Percentiles rank a stretch among this genome's conserved stretches.
Evolutionary conservation across 169 alveolate species (phyloP).

Genomic region (Theileria annulata): DNA sequence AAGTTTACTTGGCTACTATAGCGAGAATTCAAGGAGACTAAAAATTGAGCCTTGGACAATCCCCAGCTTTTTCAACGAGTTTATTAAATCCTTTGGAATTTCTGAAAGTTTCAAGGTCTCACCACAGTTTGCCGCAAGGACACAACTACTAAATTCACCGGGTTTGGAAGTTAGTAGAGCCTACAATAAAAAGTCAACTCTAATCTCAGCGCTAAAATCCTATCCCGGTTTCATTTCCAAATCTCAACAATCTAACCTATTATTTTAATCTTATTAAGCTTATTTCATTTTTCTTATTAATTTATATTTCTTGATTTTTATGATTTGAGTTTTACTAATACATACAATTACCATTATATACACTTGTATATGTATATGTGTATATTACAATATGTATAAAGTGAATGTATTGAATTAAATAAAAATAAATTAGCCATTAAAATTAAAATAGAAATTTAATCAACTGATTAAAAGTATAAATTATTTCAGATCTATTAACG

Average conservation of each 20-base stretch:
- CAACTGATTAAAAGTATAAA: slow-evolving; percentile 24
- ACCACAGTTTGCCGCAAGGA: slow-evolving; percentile 61
- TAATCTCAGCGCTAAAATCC: slow-evolving; percentile 50
- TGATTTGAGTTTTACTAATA: neutral
- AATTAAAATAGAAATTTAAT: slow-evolving; percentile 18
- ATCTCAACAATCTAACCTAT: slow-evolving; percentile 9
- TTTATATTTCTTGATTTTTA: neutral
- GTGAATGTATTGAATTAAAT: neutral
- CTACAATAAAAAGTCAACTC: slow-evolving; percentile 33
- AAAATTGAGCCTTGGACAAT: slow-evolving; percentile 63
- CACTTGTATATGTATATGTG: neutral
- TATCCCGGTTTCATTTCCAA: slow-evolving; percentile 55
- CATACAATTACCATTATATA: neutral
- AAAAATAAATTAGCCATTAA: neutral
- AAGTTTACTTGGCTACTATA: slow-evolving; percentile 50
- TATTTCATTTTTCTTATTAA: slow-evolving; percentile 4
- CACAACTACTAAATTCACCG: slow-evolving; percentile 60
- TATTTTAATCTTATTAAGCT: neutral
- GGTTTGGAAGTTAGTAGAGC: slow-evolving; percentile 39
- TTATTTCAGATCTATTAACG: slow-evolving; percentile 22
- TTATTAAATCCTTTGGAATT: slow-evolving; percentile 48
- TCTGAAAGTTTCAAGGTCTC: slow-evolving; percentile 39
- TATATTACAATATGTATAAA: neutral
- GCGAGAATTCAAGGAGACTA: slow-evolving; percentile 47
- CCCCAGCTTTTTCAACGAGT: slow-evolving; percentile 59